Percentiles rank a stretch among this genome's conserved stretches.
phyloP scores from a whole-genome alignment of 805 yeast species.

The Pichia manshurica region DNA sequence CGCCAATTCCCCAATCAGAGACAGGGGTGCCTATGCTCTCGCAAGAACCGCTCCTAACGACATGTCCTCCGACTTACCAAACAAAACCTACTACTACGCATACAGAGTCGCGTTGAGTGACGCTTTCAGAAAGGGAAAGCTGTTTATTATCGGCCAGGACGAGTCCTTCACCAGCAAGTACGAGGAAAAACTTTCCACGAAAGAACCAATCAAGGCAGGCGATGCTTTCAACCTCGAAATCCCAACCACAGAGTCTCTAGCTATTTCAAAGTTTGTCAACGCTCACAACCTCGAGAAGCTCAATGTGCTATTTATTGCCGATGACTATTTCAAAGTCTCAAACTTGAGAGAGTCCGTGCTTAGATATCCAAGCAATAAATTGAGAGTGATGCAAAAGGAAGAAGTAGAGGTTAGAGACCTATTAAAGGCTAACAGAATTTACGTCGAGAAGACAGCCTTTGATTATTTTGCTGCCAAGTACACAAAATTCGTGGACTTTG shows the following conservation, averaged over 20 bases:
- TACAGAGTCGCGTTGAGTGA: slow-evolving; percentile 76
- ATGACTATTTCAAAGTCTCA: slow-evolving; percentile 36
- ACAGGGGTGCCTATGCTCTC: slow-evolving; percentile 83
- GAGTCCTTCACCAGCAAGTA: slow-evolving; percentile 11
- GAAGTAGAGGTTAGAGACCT: slow-evolving; percentile 79
- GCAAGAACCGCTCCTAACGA: slow-evolving; percentile 91
- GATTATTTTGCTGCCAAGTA: slow-evolving; percentile 45
- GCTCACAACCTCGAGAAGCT: slow-evolving; percentile 45
- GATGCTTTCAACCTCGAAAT: slow-evolving; percentile 28
- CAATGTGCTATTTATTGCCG: slow-evolving; percentile 63
- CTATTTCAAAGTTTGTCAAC: slow-evolving; percentile 34
- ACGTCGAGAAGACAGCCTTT: slow-evolving; percentile 67
- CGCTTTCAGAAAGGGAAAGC: slow-evolving; percentile 68
- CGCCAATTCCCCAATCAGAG: slow-evolving; percentile 87
- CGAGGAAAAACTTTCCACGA: slow-evolving; percentile 6
- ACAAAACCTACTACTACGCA: slow-evolving; percentile 68
- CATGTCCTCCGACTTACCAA: slow-evolving; percentile 71
- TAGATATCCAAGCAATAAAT: slow-evolving; percentile 40
- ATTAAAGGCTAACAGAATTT: slow-evolving; percentile 69
- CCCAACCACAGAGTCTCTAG: slow-evolving; percentile 26
- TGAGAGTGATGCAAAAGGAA: slow-evolving; percentile 67
- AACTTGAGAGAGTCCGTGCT: slow-evolving; percentile 60
- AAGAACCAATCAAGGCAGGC: slow-evolving; percentile 16
- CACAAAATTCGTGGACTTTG: slow-evolving; percentile 17
- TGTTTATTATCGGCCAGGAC: slow-evolving; percentile 62